phyloP scores from a whole-genome alignment of 1,284 basidiomycete genomes.

The Apiotrichum mycotoxinovorans region DNA sequence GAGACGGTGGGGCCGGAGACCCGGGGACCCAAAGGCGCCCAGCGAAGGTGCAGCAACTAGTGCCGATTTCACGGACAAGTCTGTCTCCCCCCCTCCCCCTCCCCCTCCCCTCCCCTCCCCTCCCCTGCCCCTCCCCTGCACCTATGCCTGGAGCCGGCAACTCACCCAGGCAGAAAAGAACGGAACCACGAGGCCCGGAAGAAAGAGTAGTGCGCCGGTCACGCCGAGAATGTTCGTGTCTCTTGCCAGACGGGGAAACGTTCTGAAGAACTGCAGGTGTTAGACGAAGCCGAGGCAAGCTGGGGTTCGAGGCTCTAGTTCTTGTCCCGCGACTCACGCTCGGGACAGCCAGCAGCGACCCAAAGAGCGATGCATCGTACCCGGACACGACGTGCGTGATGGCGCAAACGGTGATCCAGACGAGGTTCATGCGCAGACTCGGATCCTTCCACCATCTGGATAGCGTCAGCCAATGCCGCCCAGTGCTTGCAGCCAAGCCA shows the following conservation, averaged over 20 bases:
- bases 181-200: background rate
- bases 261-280: background rate
- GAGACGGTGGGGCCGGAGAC: too few species aligned
- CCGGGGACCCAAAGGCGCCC: too few species aligned
- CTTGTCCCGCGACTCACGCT: background rate
- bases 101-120: too few species aligned
- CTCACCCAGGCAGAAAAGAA: background rate
- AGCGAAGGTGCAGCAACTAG: too few species aligned
- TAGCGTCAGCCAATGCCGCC: background rate
- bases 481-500: too few species aligned
- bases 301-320: background rate
- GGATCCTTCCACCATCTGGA: background rate
- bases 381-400: background rate
- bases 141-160: too few species aligned
- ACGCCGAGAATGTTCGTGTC: background rate
- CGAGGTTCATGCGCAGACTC: background rate
- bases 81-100: too few species aligned
- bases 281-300: too few species aligned
- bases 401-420: background rate
- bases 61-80: too few species aligned
- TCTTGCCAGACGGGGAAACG: background rate
- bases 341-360: slow-evolving; percentile 2
- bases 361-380: slow-evolving; percentile 12
- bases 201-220: background rate
- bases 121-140: too few species aligned